Percentiles rank a stretch among this genome's conserved stretches.
Evolutionary conservation across 2,329 filamentous ascomycete species (phyloP).

Genomic region (Eutypa lata): DNA sequence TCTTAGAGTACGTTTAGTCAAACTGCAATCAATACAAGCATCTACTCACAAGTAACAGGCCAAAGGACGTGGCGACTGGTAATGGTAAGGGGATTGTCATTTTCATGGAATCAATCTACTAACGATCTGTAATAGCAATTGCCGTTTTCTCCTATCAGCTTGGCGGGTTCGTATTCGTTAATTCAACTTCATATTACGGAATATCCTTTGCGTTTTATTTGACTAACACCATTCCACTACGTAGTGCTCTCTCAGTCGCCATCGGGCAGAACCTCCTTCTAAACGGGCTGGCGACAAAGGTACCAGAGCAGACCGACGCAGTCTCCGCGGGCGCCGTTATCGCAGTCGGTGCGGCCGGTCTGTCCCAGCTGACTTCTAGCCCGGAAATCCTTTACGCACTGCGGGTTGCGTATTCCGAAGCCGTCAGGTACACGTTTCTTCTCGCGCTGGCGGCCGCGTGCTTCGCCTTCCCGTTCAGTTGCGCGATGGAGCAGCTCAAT

Average conservation of each 20-base stretch:
- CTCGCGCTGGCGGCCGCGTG: constrained; percentile 6
- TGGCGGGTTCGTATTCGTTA: constrained; percentile 3
- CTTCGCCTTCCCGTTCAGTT: constrained; percentile 4
- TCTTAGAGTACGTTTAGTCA: constrained; percentile 7
- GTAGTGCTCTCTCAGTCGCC: constrained; percentile 3
- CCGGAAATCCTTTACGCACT: constrained; percentile 2
- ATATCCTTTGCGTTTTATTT: neutral
- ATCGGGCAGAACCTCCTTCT: constrained; percentile 13
- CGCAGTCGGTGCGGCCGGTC: constrained; percentile 1
- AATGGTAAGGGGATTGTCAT: neutral
- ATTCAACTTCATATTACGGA: neutral
- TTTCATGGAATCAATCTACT: neutral
- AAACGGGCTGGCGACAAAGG: neutral
- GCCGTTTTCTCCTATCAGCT: constrained; percentile 10
- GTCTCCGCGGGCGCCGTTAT: constrained; percentile 1
- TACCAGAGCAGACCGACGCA: constrained; percentile 4
- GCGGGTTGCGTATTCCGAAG: constrained; percentile 6
- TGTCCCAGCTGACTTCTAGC: neutral
- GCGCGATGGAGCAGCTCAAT: constrained; percentile 9
- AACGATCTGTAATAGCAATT: constrained; percentile 3
- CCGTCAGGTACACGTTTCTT: constrained; percentile 6
- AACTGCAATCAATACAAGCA: neutral
- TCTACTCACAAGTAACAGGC: neutral
- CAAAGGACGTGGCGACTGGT: neutral
- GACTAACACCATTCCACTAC: neutral